Conservation (phyloP, 2,329 filamentous ascomycete species). For the Colletotrichum navitas region DNA sequence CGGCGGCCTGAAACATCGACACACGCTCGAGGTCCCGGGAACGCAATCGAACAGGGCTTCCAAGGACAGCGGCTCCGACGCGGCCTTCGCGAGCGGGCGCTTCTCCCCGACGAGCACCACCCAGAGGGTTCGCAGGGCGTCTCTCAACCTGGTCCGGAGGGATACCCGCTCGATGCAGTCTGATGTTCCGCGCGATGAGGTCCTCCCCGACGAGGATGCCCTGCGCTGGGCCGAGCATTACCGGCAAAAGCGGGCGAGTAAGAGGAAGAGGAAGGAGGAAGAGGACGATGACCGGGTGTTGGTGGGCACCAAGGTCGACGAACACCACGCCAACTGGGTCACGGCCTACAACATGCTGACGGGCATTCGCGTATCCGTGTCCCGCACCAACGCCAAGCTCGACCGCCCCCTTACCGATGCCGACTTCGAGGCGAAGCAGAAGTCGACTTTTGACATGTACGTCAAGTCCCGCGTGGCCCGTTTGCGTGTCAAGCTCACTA, state of each 20-base stretch:
- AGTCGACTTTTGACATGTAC: conserved; percentile 99
- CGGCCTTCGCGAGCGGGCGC: conserved; percentile 77
- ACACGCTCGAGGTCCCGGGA: conserved; percentile 90
- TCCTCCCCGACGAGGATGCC: conserved; percentile 89
- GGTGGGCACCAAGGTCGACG: conserved; percentile 97
- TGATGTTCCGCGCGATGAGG: conserved; percentile 85
- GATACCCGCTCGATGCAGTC: conserved; percentile 88
- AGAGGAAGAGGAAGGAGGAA: conserved; percentile 83
- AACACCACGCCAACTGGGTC: conserved; percentile 96
- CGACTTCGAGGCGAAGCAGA: conserved; percentile 94
- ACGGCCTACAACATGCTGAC: conserved; percentile 99
- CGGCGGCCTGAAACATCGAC: conserved; percentile 79
- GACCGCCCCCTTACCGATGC: conserved; percentile 89
- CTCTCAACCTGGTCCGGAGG: conserved; percentile 84
- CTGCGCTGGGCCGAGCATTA: conserved; percentile 93
- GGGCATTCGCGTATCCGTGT: conserved; percentile 96
- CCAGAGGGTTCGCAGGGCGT: conserved; percentile 74
- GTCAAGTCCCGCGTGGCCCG: conserved; percentile 11
- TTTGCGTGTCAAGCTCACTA: conserved; percentile 48
- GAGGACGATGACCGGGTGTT: conserved; percentile 95
- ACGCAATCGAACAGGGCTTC: conserved; percentile 73
- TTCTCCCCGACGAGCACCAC: conserved; percentile 79
- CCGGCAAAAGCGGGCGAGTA: conserved; percentile 90
- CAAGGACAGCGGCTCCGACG: conserved; percentile 78
- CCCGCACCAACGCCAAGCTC: conserved; percentile 95